Evolutionary conservation across 306 rosid species (phyloP).

Genomic region (Rosa multiflora): DNA sequence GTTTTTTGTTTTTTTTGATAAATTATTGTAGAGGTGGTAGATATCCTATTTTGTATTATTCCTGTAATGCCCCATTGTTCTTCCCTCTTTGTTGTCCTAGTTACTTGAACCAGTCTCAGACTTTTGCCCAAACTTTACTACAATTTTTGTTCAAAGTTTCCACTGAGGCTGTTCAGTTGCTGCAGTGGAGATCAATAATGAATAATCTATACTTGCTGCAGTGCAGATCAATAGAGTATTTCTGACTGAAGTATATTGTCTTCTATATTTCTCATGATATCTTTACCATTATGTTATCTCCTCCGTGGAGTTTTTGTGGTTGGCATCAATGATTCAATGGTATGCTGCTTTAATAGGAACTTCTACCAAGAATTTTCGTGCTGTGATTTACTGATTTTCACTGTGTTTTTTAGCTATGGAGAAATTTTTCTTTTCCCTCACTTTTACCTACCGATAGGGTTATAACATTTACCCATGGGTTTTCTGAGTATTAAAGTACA

Average conservation of each 20-base stretch:
- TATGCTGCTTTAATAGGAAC: background rate
- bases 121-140: background rate
- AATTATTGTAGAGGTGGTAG: background rate
- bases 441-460: background rate
- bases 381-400: background rate
- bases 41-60: background rate
- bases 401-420: background rate
- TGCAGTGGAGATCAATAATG: background rate
- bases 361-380: background rate
- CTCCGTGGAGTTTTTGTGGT: background rate
- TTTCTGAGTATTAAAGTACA: background rate
- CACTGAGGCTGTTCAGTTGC: background rate
- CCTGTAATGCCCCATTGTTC: background rate
- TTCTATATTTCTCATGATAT: background rate
- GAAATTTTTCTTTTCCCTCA: background rate
- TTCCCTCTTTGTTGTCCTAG: background rate
- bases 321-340: background rate
- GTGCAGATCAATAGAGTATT: background rate
- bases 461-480: background rate
- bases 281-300: background rate
- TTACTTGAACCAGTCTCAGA: background rate
- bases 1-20: background rate
- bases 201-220: background rate
- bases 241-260: background rate
- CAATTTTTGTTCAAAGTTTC: background rate